Percentiles rank a stretch among this genome's conserved stretches.
These are phyloP conservation scores for Porcisia hertigi DNA, from an alignment of 208 protist species.

Conservation along the genomic window DNA sequence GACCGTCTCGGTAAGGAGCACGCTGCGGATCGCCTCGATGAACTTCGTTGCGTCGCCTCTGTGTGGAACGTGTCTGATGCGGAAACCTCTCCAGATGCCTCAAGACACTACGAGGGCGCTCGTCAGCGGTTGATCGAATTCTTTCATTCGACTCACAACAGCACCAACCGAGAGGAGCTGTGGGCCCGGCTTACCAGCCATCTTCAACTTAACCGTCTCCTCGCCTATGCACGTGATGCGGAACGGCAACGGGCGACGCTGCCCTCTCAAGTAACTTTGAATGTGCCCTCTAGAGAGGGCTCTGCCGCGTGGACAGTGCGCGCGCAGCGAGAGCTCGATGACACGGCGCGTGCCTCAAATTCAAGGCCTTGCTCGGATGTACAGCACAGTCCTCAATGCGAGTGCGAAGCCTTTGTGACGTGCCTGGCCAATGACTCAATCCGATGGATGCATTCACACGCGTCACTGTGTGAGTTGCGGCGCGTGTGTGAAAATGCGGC, in stretches of 20 bases:
- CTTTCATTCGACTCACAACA: neutral
- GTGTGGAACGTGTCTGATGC: conserved; percentile 2
- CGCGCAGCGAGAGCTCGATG: conserved; percentile 4
- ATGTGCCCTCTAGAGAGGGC: neutral
- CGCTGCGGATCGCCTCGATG: conserved; percentile 12
- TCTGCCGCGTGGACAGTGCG: neutral
- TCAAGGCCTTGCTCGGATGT: neutral
- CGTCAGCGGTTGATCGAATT: neutral
- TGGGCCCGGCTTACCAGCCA: neutral
- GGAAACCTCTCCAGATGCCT: neutral
- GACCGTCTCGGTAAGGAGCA: neutral
- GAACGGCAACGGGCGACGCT: neutral
- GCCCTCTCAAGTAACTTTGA: neutral
- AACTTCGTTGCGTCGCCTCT: conserved; percentile 21
- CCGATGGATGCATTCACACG: conserved; percentile 18
- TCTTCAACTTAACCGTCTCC: conserved; percentile 3
- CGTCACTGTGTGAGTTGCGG: conserved; percentile 11
- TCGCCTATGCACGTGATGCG: neutral
- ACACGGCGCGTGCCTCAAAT: neutral
- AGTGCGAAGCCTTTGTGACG: neutral
- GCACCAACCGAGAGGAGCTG: neutral
- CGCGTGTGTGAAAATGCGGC: conserved; percentile 6
- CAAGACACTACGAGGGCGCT: neutral
- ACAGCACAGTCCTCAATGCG: neutral
- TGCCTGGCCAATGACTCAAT: conserved; percentile 8